phyloP scores from a whole-genome alignment of 441 rosid genomes.

The Syzygium syzygioides region DNA sequence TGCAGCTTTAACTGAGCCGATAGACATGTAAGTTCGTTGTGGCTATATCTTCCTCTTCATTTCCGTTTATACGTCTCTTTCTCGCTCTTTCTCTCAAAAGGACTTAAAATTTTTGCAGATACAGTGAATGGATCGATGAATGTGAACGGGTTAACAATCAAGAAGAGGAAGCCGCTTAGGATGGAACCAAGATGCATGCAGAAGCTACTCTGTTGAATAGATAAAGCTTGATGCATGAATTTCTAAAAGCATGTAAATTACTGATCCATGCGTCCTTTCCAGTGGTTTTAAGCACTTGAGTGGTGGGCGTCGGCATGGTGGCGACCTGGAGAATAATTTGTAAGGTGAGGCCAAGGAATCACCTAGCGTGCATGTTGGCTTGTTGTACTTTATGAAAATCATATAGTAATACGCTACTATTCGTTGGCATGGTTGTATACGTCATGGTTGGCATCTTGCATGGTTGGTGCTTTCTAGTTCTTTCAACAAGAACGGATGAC shows the following conservation, averaged over 20 bases:
- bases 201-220: neutral
- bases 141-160: slow-evolving; percentile 75
- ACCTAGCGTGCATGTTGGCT: neutral
- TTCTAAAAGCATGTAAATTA: neutral
- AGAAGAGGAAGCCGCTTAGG: slow-evolving; percentile 57
- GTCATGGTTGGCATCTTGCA: neutral
- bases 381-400: neutral
- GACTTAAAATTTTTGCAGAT: slow-evolving; percentile 17
- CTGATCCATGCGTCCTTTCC: neutral
- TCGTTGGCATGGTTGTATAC: neutral
- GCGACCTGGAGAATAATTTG: neutral
- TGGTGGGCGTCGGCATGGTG: neutral
- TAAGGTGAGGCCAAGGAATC: neutral
- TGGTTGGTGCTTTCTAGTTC: neutral
- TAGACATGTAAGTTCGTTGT: slow-evolving; percentile 65
- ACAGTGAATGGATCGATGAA: slow-evolving; percentile 82
- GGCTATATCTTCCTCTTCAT: neutral
- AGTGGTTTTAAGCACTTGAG: neutral
- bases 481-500: neutral
- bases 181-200: neutral
- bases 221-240: neutral
- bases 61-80: neutral
- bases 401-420: neutral
- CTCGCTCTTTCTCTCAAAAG: neutral
- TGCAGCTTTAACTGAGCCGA: slow-evolving; percentile 84